Base-by-base conservation (phyloP, 2,329 filamentous ascomycete species). In the Sporothrix variecibatus region DNA sequence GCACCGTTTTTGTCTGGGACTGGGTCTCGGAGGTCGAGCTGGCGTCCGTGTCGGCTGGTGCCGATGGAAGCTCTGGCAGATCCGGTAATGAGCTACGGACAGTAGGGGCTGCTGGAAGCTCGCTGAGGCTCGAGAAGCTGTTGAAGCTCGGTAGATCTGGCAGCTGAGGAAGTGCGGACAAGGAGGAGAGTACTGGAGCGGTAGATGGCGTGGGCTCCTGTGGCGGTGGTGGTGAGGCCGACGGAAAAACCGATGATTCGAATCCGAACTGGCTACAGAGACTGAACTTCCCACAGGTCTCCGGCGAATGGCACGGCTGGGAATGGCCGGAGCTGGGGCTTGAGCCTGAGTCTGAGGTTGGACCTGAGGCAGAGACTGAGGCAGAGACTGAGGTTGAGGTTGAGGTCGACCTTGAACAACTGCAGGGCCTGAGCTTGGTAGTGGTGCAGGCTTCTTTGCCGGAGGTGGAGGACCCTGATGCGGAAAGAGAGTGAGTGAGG, bases 1-100 rank as follows among this genome's bases (percentile, higher is more conserved):
- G 72, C 70, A 76, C 73, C 26, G 74, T 65, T 40, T 77, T 73
- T 12, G 79, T 74, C 23, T 76, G 71, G 43, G 75, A 78, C 78
- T 62, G 64, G 34, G 74, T 73, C 72, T 75, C 65, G 0, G 73
- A 70, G 43, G n/a, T 46, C 1, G 73, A 72, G 43, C 38, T 38
- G 4, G 71, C 9, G 71, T 71, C 65, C 1, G 58, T 17, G 1
- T 56, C 38, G 15, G 43, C 58, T n/a, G 46, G 20, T 0, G 38
- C 7, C 4, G 64, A 43, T 11, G 72, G 31, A 20, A 70, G 49
- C 20, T 64, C 34, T 28, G 74, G 53, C 4, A 75, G 60, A 20
- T 72, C 28, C 15, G 58, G 56, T 3, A 68, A 7, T 26, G 11
- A 43, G 31, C 9, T 72, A 11, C 53, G 70, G 12, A 9, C 53